phyloP scores from a whole-genome alignment of 768 basidiomycete genomes.

The Mycena rebaudengoi region DNA sequence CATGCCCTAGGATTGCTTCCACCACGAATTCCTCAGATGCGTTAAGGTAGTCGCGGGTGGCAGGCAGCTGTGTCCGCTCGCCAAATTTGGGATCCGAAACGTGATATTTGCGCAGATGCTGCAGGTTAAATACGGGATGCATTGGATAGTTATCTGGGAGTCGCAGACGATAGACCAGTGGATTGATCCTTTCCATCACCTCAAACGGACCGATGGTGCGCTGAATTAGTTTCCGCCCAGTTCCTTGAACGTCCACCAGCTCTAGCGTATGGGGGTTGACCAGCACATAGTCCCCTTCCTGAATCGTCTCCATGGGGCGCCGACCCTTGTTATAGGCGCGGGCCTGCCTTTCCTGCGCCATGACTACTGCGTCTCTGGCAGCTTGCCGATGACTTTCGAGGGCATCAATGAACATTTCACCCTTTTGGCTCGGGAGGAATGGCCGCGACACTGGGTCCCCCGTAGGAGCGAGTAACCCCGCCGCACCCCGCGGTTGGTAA shows the following conservation, averaged over 20 bases:
- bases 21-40: not conserved
- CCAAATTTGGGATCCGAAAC: not conserved
- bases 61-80: not conserved
- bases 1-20: not conserved
- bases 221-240: slow-evolving; percentile 32
- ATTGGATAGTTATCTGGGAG: slow-evolving; percentile 30
- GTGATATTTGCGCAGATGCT: slow-evolving; percentile 26
- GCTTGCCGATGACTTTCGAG: not conserved
- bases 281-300: slow-evolving; percentile 21
- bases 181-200: slow-evolving; percentile 31
- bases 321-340: slow-evolving; percentile 27
- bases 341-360: slow-evolving; percentile 31
- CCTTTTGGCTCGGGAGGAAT: slow-evolving; percentile 6
- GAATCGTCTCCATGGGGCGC: not conserved
- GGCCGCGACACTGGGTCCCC: not conserved
- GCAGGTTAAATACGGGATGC: slow-evolving; percentile 30
- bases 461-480: not conserved
- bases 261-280: slow-evolving; percentile 32
- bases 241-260: slow-evolving; percentile 29
- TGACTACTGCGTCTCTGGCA: slow-evolving; percentile 24
- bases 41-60: not conserved
- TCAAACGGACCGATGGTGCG: no score
- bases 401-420: not conserved
- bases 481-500: slow-evolving; percentile 27
- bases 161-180: slow-evolving; percentile 25